phyloP scores from a whole-genome alignment of 257 asterid species.

The Nicotiana attenuata region DNA sequence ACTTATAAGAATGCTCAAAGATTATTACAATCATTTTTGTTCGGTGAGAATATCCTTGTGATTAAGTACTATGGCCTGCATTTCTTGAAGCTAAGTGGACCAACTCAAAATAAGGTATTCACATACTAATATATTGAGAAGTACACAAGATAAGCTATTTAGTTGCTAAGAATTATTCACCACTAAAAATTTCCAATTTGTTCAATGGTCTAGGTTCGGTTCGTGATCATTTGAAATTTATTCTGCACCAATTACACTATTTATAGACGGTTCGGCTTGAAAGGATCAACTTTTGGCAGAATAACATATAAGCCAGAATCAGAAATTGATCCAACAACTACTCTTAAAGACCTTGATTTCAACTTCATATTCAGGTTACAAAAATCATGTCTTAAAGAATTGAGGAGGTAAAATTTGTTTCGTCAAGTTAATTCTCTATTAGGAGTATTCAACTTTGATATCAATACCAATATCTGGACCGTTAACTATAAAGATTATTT shows the following conservation, averaged over 20 bases:
- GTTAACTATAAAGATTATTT: not conserved
- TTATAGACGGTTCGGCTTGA: constrained; percentile 22
- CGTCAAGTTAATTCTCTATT: not conserved
- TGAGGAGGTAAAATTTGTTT: constrained; percentile 10
- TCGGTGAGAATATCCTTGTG: constrained; percentile 54
- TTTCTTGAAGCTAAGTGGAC: constrained; percentile 61
- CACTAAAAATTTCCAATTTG: not conserved
- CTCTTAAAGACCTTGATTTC: constrained; percentile 28
- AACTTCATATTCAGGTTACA: constrained; percentile 21
- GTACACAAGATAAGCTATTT: not conserved
- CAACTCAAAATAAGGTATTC: constrained; percentile 41
- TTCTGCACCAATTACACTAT: constrained; percentile 21
- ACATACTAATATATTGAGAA: not conserved
- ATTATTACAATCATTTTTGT: constrained; percentile 49
- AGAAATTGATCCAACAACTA: constrained; percentile 23
- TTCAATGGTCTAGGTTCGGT: constrained; percentile 14
- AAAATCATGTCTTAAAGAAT: constrained; percentile 12
- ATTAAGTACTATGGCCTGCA: constrained; percentile 65
- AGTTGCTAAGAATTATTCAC: not conserved
- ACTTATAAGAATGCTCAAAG: constrained; percentile 61
- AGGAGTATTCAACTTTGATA: not conserved
- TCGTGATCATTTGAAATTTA: constrained; percentile 25
- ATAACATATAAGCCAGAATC: constrained; percentile 21
- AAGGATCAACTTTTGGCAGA: constrained; percentile 30
- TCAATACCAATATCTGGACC: not conserved